A percentile compares a stretch with the other conserved stretches of the same genome.
Evolutionary conservation across 2,329 filamentous ascomycete species (phyloP).

Genomic region (Camillea tinctor): DNA sequence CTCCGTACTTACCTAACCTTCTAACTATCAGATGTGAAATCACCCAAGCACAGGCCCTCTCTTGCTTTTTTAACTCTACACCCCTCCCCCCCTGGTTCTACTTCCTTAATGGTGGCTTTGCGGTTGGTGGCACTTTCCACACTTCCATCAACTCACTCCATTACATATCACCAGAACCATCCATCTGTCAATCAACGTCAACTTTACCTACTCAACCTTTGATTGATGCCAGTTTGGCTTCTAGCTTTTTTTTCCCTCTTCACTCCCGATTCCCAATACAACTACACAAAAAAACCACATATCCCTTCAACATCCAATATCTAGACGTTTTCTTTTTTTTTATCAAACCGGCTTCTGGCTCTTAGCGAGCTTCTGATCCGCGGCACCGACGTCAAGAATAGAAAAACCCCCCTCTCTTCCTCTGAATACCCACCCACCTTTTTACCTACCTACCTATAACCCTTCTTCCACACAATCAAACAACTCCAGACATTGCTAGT

Average conservation of each 20-base stretch:
- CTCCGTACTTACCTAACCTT: neutral
- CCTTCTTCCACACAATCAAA: neutral
- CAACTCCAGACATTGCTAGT: slow-evolving; percentile 9
- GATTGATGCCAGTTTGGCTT: slow-evolving; percentile 14
- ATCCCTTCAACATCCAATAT: neutral
- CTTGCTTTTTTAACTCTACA: neutral
- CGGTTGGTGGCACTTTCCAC: slow-evolving; percentile 9
- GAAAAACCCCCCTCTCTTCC: neutral
- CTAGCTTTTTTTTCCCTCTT: slow-evolving; percentile 12
- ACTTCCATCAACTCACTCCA: slow-evolving; percentile 19
- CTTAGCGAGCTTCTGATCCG: neutral
- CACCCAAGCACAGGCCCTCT: neutral
- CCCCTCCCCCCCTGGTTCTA: neutral
- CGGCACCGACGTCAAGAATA: neutral
- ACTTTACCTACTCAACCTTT: slow-evolving; percentile 9
- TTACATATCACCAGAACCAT: slow-evolving; percentile 27
- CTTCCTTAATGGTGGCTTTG: neutral
- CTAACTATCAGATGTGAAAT: neutral
- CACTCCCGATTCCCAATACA: neutral
- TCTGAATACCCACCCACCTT: neutral
- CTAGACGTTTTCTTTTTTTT: neutral
- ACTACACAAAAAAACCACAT: neutral
- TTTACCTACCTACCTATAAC: neutral
- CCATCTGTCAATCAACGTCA: slow-evolving; percentile 14
- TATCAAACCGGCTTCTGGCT: no score